phyloP scores from a whole-genome alignment of 495 filamentous ascomycete species.

The Astrothelium macrocarpum region DNA sequence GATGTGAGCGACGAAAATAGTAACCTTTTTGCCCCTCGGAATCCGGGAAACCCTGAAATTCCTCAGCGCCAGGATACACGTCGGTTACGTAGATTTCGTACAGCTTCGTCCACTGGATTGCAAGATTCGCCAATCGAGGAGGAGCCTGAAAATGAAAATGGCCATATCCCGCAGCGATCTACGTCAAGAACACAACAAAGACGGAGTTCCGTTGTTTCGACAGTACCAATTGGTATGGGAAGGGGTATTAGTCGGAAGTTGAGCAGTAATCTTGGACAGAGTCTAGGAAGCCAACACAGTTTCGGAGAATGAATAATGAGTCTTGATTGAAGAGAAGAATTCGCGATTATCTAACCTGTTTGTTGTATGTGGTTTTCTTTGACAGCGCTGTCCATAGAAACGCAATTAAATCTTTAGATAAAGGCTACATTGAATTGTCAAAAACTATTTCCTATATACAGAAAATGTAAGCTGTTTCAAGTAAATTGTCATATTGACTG shows the following conservation, averaged over 20 bases:
- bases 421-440: too few species aligned
- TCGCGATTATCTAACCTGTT: too few species aligned
- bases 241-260: slow-evolving; percentile 15
- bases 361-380: too few species aligned
- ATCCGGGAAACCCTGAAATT: not conserved
- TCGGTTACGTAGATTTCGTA: not conserved
- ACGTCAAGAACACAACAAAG: not conserved
- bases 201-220: slow-evolving; percentile 9
- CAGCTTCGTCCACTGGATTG: not conserved
- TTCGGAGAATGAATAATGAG: not conserved
- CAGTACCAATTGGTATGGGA: slow-evolving; percentile 19
- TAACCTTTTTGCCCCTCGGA: not conserved
- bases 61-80: not conserved
- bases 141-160: slow-evolving; percentile 12
- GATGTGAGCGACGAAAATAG: not conserved
- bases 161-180: not conserved
- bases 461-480: too few species aligned
- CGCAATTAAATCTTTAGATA: too few species aligned
- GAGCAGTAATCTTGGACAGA: slow-evolving; percentile 20
- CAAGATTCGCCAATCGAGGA: not conserved
- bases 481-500: too few species aligned
- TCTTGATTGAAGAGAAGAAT: not conserved
- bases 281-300: slow-evolving; percentile 11
- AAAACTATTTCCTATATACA: too few species aligned
- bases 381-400: too few species aligned